Evolutionary conservation across 345 rosid species (phyloP).

Genomic region (Eucalyptus globulus): DNA sequence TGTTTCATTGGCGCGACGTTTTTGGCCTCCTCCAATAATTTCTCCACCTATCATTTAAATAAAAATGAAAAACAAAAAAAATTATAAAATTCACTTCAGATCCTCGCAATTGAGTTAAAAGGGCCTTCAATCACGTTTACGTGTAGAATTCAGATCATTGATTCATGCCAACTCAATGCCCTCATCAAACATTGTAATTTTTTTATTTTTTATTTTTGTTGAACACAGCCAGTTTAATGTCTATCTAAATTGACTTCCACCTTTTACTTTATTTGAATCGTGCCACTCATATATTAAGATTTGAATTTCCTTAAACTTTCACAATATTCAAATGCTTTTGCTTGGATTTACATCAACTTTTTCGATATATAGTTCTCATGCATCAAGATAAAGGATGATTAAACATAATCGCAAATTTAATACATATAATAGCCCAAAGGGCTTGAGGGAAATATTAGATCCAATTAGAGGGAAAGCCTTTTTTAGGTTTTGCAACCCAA

Average conservation of each 20-base stretch:
- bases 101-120: not conserved
- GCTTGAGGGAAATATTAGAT: too few species aligned
- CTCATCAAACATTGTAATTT: not conserved
- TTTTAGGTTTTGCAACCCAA: not conserved
- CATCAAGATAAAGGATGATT: too few species aligned
- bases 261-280: not conserved
- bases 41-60: not conserved
- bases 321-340: not conserved
- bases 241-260: not conserved
- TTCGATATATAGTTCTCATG: too few species aligned
- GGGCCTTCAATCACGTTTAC: not conserved
- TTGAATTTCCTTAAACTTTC: not conserved
- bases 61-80: not conserved
- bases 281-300: not conserved
- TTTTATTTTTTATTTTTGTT: too few species aligned
- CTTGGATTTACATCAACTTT: not conserved
- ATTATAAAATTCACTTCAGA: not conserved
- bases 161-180: not conserved
- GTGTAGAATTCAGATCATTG: not conserved
- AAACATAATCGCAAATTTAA: too few species aligned
- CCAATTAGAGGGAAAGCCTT: not conserved
- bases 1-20: not conserved
- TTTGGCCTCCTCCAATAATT: not conserved
- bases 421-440: too few species aligned
- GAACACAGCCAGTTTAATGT: not conserved